Conservation (phyloP, 2,329 filamentous ascomycete genomes). For the Fusarium sp. region DNA sequence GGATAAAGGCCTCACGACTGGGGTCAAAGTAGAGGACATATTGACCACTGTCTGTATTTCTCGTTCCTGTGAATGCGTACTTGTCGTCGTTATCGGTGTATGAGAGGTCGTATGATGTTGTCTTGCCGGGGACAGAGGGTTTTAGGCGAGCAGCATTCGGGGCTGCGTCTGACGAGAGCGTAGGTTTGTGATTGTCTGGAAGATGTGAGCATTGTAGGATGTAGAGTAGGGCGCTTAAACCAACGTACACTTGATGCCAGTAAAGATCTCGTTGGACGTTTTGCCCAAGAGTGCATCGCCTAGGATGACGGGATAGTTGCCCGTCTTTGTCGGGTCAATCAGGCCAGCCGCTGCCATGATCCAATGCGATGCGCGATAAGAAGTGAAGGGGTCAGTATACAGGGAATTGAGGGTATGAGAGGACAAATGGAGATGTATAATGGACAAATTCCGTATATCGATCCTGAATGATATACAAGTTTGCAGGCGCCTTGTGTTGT, state of each 20-base stretch:
- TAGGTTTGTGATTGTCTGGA: constrained; percentile 73
- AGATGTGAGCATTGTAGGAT: constrained; percentile 12
- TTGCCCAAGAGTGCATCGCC: constrained; percentile 72
- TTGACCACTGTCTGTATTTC: constrained; percentile 67
- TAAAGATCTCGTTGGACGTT: constrained; percentile 69
- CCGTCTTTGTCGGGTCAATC: constrained; percentile 71
- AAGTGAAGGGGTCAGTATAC: neutral
- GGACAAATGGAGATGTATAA: neutral
- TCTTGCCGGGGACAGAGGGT: constrained; percentile 62
- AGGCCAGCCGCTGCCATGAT: constrained; percentile 51
- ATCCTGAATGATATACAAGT: neutral
- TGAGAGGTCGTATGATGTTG: constrained; percentile 67
- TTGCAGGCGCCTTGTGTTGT: constrained; percentile 5
- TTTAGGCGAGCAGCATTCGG: constrained; percentile 65
- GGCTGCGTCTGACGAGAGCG: constrained; percentile 62
- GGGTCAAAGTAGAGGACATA: constrained; percentile 83
- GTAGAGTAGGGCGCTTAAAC: neutral
- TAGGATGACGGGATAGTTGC: constrained; percentile 73
- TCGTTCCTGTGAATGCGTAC: constrained; percentile 71
- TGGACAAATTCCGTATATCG: neutral
- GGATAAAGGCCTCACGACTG: constrained; percentile 78
- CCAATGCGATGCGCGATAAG: constrained; percentile 17
- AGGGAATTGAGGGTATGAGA: neutral
- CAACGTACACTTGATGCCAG: constrained; percentile 70
- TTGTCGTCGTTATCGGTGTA: constrained; percentile 67